phyloP scores from a whole-genome alignment of 805 yeast genomes.

The Candida ortonii region DNA sequence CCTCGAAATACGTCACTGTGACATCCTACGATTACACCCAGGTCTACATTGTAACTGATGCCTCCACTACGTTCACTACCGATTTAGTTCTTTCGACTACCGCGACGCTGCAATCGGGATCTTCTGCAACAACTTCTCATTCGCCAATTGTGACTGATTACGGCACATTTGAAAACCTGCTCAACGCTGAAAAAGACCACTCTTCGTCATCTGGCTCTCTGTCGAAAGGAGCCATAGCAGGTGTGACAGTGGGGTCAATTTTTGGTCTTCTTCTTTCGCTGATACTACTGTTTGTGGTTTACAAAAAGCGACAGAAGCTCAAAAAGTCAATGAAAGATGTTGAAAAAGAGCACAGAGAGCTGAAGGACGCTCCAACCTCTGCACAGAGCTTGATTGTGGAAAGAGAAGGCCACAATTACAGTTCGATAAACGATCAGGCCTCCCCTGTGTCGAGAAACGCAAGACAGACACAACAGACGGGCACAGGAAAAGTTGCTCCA shows the following conservation, averaged over 20 bases:
- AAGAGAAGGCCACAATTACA: background rate
- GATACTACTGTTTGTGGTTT: slow-evolving; percentile 13
- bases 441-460: no score
- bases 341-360: slow-evolving; percentile 3
- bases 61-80: slow-evolving; percentile 27
- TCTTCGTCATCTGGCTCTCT: slow-evolving; percentile 8
- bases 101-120: slow-evolving; percentile 14
- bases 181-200: slow-evolving; percentile 1
- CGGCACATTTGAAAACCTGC: slow-evolving; percentile 15
- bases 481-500: no score
- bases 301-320: slow-evolving; percentile 11
- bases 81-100: slow-evolving; percentile 21
- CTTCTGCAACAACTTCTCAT: slow-evolving; percentile 16
- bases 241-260: slow-evolving; percentile 28
- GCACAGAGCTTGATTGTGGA: no score
- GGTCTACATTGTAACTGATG: slow-evolving; percentile 28
- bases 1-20: background rate
- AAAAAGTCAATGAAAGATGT: background rate
- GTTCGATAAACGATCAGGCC: slow-evolving; percentile 1
- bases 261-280: slow-evolving; percentile 19
- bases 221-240: slow-evolving; percentile 28
- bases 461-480: no score
- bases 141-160: slow-evolving; percentile 31
- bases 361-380: no score
- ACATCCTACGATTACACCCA: slow-evolving; percentile 28